Evolutionary conservation across 495 filamentous ascomycete species (phyloP).

Genomic region (Podospora pseudopauciseta): DNA sequence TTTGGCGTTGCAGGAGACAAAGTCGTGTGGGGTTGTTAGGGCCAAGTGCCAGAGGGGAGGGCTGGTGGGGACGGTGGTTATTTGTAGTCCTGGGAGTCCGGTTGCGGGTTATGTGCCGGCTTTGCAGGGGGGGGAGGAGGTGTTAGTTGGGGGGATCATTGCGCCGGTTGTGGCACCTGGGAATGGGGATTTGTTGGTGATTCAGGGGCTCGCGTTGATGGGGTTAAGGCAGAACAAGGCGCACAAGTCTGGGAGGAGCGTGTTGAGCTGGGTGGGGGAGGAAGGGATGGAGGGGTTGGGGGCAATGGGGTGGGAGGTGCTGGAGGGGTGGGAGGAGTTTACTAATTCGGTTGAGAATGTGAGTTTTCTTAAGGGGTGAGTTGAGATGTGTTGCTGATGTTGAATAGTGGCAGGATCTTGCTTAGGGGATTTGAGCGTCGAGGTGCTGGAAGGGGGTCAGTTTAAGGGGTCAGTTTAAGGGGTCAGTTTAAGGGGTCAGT

Average conservation of each 20-base stretch:
- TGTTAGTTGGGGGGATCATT: slow-evolving; percentile 75
- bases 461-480: too few relatives aligned
- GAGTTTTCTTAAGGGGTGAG: slow-evolving; percentile 20
- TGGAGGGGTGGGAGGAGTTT: slow-evolving; percentile 77
- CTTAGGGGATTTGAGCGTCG: slow-evolving; percentile 8
- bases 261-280: slow-evolving; percentile 75
- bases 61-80: slow-evolving; percentile 76
- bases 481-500: too few relatives aligned
- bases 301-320: slow-evolving; percentile 70
- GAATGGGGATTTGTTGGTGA: slow-evolving; percentile 62
- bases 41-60: slow-evolving; percentile 66
- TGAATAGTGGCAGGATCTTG: slow-evolving; percentile 39
- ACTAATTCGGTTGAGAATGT: slow-evolving; percentile 67
- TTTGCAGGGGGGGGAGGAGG: slow-evolving; percentile 47
- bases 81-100: slow-evolving; percentile 65
- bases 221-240: slow-evolving; percentile 79
- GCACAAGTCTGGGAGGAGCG: slow-evolving; percentile 62
- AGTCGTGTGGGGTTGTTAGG: slow-evolving; percentile 74
- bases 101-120: slow-evolving; percentile 69
- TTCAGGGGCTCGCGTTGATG: slow-evolving; percentile 78
- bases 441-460: neutral
- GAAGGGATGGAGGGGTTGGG: slow-evolving; percentile 66
- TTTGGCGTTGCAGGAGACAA: slow-evolving; percentile 67
- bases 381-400: neutral
- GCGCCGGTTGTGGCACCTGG: slow-evolving; percentile 68